Evolutionary conservation across 257 asterid genomes (phyloP), one percentile per base, ranked within the genome.

Genomic region (Nicotiana attenuata): DNA sequence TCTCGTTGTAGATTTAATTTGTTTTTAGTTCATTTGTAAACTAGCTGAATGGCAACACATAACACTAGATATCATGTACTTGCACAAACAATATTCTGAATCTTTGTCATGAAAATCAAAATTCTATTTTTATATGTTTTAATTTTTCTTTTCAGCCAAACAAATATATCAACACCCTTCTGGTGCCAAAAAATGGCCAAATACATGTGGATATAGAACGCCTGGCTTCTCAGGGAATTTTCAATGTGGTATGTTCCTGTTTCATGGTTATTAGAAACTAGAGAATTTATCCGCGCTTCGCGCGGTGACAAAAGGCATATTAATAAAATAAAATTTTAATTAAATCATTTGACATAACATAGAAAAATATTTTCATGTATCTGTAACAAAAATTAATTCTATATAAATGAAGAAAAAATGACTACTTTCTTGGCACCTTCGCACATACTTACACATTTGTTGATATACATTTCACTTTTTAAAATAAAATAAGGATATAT

Each of bases 151-250:
- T 83, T 88, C 91, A 96, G 98, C 93, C 97, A 87, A 91, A 84
- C 84, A 88, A 84, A 85, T 96, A 96, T 87, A 86, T 92, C 60
- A 92, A 94, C 88, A 92, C 97, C 29, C 86, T 96, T 66, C 84
- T 96, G 83, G 97, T 89, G 86, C 98, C 99, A 4, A 89, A 88
- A 87, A 91, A 83, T 16, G 91, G 97, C 59, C 91, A 90, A 86
- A 87, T 96, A 86, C 92, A 92, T 53, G 85, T 91, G 47, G 98
- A 96, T 80, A 31, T 76, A 71, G 88, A 89, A 68, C 5, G 66
- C 80, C 87, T 94, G 86, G 87, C 92, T 64, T 89, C 87, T 76
- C 93, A 92, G 86, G 97, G 95, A 85, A 92, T 96, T 78, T 81
- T 83, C 82, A 84, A 81, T 3, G 91, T 96, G 95, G 98, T 94